Base-by-base conservation (phyloP, 2,329 filamentous ascomycete species). In the Cadophora malorum region DNA sequence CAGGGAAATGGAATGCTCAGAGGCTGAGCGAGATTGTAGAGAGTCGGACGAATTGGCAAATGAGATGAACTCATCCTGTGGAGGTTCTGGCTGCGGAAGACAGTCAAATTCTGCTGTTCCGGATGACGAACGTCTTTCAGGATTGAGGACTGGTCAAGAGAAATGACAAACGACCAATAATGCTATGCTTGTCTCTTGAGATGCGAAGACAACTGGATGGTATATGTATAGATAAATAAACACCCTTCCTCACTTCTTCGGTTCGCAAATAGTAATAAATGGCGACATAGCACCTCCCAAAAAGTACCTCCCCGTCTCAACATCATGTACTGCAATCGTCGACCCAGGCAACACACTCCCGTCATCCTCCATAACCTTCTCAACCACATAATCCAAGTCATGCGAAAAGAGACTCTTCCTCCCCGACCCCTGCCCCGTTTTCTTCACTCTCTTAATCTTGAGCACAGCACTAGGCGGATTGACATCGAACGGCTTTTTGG, bases 281-380 rank as follows among this genome's bases (percentile, higher is more conserved):
- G 70, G 71, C 28, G 72, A 66, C 9, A 72, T 45, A 21, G 66
- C 53, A 41, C 76, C 72, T 19, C 77, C 76, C 45, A 79, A 55
- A 56, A 78, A 79, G 58, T 77, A 68, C 45, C 70, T 75, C n/a
- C 76, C 77, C 1, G 74, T 78, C 67, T 70, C 64, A 1, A 70
- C 69, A 74, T 79, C 78, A 66, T 79, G 76, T 16, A 79, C 70
- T 4, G 67, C 76, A 45, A 72, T 67, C 0, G 77, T 78, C 3
- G 74, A 69, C 19, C 70, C 72, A 8, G 71, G 72, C 33, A 78
- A 65, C 2, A 72, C 66, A 63, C 71, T 75, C 1, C 73, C 77
- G 47, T 78, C 74, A 70, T 80, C 79, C 61, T 80, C 79, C 16
- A 79, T 69, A 25, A 78, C 50, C 41, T 77, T 80, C n/a, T 72